phyloP scores from a whole-genome alignment of 2,329 filamentous ascomycete species.

The Sporothrix inflata region DNA sequence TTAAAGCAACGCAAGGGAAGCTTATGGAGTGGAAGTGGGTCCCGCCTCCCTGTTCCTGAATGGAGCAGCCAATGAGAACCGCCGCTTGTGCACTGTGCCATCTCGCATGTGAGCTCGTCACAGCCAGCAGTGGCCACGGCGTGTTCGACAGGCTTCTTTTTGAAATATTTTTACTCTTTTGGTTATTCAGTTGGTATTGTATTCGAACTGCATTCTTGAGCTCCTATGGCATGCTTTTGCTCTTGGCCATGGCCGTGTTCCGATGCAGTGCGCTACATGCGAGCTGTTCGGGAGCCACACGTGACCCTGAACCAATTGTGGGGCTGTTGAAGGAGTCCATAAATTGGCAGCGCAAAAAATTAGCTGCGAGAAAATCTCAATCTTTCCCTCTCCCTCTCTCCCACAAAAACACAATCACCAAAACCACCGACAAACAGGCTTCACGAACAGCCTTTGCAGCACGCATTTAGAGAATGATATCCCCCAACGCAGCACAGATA shows the following conservation, averaged over 20 bases:
- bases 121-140: background rate
- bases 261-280: background rate
- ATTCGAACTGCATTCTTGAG: too few relatives aligned
- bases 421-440: background rate
- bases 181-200: too few relatives aligned
- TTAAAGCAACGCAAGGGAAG: background rate
- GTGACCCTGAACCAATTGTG: conserved; percentile 12
- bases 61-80: background rate
- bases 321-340: background rate
- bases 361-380: conserved; percentile 22
- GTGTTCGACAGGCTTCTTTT: too few relatives aligned
- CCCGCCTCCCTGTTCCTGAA: conserved; percentile 18
- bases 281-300: background rate
- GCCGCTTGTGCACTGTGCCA: background rate
- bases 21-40: background rate
- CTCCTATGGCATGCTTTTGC: background rate
- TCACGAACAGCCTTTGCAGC: background rate
- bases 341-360: conserved; percentile 24
- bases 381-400: background rate
- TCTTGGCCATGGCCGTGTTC: background rate
- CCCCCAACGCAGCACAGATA: background rate
- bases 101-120: background rate
- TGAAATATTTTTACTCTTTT: too few relatives aligned
- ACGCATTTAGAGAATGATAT: too few relatives aligned
- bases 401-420: background rate